phyloP scores from a whole-genome alignment of 1,284 basidiomycete species.

The Sphaerobolus stellatus region DNA sequence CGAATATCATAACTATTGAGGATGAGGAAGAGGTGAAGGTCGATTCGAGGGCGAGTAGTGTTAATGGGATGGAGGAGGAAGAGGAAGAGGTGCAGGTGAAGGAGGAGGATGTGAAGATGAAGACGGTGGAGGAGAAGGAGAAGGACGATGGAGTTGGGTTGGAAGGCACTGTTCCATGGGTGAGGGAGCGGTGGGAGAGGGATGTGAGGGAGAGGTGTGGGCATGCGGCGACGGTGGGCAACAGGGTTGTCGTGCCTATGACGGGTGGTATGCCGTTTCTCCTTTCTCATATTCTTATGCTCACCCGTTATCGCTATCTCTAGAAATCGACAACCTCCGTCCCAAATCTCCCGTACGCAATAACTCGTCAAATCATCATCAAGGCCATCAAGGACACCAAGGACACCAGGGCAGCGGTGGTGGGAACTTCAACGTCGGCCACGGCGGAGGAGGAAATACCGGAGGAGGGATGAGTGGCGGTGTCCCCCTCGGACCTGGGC shows the following conservation, averaged over 20 bases:
- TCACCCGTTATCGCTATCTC: conserved; percentile 5
- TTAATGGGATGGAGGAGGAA: conserved; percentile 14
- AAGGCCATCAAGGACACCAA: conserved; percentile 27
- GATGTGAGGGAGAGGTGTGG: conserved; percentile 60
- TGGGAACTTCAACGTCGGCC: conserved; percentile 16
- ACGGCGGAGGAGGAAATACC: neutral
- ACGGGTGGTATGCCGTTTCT: conserved; percentile 41
- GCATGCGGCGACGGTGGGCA: conserved; percentile 39
- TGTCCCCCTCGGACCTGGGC: conserved; percentile 4
- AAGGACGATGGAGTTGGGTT: conserved; percentile 9
- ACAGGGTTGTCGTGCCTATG: conserved; percentile 65
- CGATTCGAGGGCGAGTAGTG: conserved; percentile 36
- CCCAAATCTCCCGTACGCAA: conserved; percentile 79
- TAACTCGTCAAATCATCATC: conserved; percentile 28
- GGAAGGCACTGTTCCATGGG: conserved; percentile 11
- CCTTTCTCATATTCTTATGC: conserved; percentile 21
- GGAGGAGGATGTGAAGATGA: conserved; percentile 43
- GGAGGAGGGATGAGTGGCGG: conserved; percentile 9
- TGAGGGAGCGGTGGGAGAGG: conserved; percentile 45
- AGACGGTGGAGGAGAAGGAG: neutral
- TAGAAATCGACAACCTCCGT: conserved; percentile 81
- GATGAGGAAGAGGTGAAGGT: conserved; percentile 32
- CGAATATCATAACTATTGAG: too few relatives aligned
- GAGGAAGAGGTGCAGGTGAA: conserved; percentile 38
- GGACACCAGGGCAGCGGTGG: conserved; percentile 22